These are phyloP conservation scores for Posidonia oceanica DNA, from an alignment of 116 monocot genomes.

Conservation along the genomic window DNA sequence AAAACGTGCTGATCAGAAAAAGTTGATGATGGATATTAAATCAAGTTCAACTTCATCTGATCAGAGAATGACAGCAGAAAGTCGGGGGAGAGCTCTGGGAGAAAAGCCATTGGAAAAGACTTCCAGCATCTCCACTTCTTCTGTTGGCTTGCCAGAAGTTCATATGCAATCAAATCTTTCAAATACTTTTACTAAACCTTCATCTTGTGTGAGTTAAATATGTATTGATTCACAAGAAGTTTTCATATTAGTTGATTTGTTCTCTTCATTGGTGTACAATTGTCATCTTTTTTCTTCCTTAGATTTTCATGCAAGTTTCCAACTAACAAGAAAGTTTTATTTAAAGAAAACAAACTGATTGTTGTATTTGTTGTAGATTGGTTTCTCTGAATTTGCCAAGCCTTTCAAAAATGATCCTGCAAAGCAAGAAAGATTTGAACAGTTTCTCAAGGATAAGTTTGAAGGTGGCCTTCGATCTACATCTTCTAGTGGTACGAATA, in stretches of 20 bases:
- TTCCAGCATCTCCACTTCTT: slow-evolving; percentile 11
- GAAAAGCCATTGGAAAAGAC: slow-evolving; percentile 67
- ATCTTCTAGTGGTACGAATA: slow-evolving; percentile 15
- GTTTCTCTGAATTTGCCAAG: slow-evolving; percentile 44
- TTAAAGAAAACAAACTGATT: slow-evolving; percentile 1
- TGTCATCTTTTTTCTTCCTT: not conserved
- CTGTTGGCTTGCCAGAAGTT: slow-evolving; percentile 20
- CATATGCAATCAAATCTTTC: slow-evolving; percentile 63
- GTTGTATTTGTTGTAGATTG: not conserved
- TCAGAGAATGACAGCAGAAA: slow-evolving; percentile 69
- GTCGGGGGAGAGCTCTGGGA: slow-evolving; percentile 72
- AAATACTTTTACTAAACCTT: slow-evolving; percentile 57
- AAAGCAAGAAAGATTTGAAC: slow-evolving; percentile 93
- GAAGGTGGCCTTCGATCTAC: slow-evolving; percentile 73
- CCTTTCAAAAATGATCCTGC: slow-evolving; percentile 78
- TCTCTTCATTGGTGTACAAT: not conserved
- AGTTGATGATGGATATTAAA: slow-evolving; percentile 11
- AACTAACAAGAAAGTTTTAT: not conserved
- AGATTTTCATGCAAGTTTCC: not conserved
- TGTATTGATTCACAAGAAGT: not conserved
- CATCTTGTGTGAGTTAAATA: slow-evolving; percentile 53
- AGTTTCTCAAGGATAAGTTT: slow-evolving; percentile 89
- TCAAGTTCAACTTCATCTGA: slow-evolving; percentile 22
- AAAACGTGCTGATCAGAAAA: slow-evolving; percentile 30
- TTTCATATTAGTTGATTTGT: not conserved